phyloP scores from a whole-genome alignment of 2,329 filamentous ascomycete genomes.

The Penicillium sp. region DNA sequence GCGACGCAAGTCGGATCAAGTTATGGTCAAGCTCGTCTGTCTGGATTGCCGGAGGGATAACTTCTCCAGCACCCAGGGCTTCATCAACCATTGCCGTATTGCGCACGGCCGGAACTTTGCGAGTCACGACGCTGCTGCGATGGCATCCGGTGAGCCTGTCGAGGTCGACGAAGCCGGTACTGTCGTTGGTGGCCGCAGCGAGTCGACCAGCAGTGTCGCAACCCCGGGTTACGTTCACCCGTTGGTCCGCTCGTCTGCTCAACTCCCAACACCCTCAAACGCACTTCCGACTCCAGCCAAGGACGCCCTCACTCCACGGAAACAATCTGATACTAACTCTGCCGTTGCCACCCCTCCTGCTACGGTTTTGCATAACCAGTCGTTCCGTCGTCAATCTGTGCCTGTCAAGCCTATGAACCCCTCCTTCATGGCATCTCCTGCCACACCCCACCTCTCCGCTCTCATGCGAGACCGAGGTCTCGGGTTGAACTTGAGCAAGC shows the following conservation, averaged over 20 bases:
- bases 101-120: constrained; percentile 91
- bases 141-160: constrained; percentile 79
- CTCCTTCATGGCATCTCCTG: constrained; percentile 55
- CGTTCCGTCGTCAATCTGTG: constrained; percentile 7
- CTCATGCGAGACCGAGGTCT: constrained; percentile 63
- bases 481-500: constrained; percentile 57
- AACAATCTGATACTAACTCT: constrained; percentile 12
- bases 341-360: constrained; percentile 28
- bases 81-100: constrained; percentile 95
- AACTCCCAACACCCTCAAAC: constrained; percentile 32
- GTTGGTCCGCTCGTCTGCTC: constrained; percentile 55
- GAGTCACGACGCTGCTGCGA: constrained; percentile 90
- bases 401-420: constrained; percentile 28
- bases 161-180: constrained; percentile 62
- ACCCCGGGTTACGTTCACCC: constrained; percentile 60
- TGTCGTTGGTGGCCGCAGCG: constrained; percentile 42
- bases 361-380: constrained; percentile 1
- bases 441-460: constrained; percentile 66
- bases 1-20: constrained; percentile 76
- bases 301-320: constrained; percentile 20
- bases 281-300: constrained; percentile 7
- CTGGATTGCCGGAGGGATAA: constrained; percentile 83
- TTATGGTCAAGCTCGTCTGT: constrained; percentile 87
- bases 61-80: constrained; percentile 96
- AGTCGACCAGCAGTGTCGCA: constrained; percentile 25